These are phyloP conservation scores for Alternaria sp. DNA, from an alignment of 2,329 filamentous ascomycete species.

Conservation along the genomic window DNA sequence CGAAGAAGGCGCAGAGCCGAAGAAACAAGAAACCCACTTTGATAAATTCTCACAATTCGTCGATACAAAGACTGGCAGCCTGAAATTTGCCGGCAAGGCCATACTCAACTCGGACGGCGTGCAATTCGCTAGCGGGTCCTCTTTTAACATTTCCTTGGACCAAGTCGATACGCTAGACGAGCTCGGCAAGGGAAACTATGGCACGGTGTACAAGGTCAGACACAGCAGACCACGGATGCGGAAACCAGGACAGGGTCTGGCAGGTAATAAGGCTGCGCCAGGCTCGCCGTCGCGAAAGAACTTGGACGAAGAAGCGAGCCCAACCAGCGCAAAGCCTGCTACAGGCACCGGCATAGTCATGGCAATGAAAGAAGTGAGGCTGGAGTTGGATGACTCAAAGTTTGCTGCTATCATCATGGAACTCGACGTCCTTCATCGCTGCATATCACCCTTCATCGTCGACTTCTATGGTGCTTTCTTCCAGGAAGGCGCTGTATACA, in stretches of 20 bases:
- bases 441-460: constrained; percentile 93
- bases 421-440: constrained; percentile 93
- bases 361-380: constrained; percentile 98
- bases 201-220: constrained; percentile 94
- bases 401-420: constrained; percentile 98
- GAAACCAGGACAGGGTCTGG: constrained; percentile 66
- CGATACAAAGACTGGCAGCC: constrained; percentile 86
- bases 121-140: constrained; percentile 87
- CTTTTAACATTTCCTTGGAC: constrained; percentile 92
- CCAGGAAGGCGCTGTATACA: constrained; percentile 98
- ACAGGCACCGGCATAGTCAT: constrained; percentile 79
- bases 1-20: constrained; percentile 32
- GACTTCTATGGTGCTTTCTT: constrained; percentile 99
- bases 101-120: constrained; percentile 88
- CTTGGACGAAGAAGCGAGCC: constrained; percentile 50
- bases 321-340: constrained; percentile 43
- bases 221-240: constrained; percentile 77
- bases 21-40: constrained; percentile 58
- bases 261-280: constrained; percentile 62
- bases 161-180: constrained; percentile 94
- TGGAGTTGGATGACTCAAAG: constrained; percentile 96
- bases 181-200: constrained; percentile 97
- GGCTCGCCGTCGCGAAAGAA: constrained; percentile 47
- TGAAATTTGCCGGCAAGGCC: constrained; percentile 93
- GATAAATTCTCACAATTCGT: constrained; percentile 82